These are phyloP conservation scores for Juncus effusus DNA, from an alignment of 176 grass and related monocot genomes.

Conservation along the genomic window DNA sequence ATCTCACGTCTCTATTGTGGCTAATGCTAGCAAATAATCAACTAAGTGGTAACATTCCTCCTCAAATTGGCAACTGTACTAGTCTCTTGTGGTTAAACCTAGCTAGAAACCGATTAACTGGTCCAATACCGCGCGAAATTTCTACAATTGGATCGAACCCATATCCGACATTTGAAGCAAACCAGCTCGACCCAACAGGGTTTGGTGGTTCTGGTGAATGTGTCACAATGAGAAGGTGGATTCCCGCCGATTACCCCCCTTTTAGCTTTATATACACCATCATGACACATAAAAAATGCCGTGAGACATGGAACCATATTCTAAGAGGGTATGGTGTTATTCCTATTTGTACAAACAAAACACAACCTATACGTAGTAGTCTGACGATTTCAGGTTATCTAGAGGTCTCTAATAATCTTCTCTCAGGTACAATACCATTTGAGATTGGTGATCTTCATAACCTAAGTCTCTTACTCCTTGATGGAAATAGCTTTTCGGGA, in stretches of 20 bases:
- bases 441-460: slow-evolving; percentile 49
- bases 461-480: slow-evolving; percentile 70
- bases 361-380: slow-evolving; percentile 42
- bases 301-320: slow-evolving; percentile 49
- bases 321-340: slow-evolving; percentile 79
- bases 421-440: slow-evolving; percentile 51
- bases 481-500: slow-evolving; percentile 47
- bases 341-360: slow-evolving; percentile 53
- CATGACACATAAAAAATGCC: slow-evolving; percentile 69
- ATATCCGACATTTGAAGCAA: slow-evolving; percentile 52
- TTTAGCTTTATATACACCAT: slow-evolving; percentile 76
- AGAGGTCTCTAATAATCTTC: slow-evolving; percentile 61
- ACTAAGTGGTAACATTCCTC: slow-evolving; percentile 58
- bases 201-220: slow-evolving; percentile 71
- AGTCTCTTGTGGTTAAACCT: slow-evolving; percentile 95
- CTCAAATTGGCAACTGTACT: slow-evolving; percentile 66
- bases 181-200: slow-evolving; percentile 21
- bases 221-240: slow-evolving; percentile 71
- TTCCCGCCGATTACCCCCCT: slow-evolving; percentile 76
- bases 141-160: slow-evolving; percentile 56
- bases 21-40: slow-evolving; percentile 80
- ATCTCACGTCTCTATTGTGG: slow-evolving; percentile 87
- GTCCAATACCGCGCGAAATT: slow-evolving; percentile 57
- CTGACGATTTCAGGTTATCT: slow-evolving; percentile 67
- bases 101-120: slow-evolving; percentile 47